phyloP scores from a whole-genome alignment of 345 rosid genomes.

The Gossypium turneri region DNA sequence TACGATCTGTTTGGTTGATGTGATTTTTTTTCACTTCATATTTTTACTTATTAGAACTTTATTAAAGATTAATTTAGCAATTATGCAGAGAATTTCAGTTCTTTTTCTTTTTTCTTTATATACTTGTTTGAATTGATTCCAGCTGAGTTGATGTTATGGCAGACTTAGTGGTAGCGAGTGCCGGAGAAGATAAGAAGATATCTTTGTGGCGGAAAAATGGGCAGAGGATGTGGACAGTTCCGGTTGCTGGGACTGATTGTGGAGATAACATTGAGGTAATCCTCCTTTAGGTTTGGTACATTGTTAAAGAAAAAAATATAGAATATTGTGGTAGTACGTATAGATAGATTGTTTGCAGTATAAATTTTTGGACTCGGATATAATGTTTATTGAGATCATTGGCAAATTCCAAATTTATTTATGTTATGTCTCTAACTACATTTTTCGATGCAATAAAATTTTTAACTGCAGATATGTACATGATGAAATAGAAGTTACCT shows the following conservation, averaged over 20 bases:
- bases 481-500: not conserved
- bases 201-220: constrained; percentile 85
- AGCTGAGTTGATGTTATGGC: constrained; percentile 20
- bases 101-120: not conserved
- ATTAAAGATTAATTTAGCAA: constrained; percentile 3
- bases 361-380: not conserved
- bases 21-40: not conserved
- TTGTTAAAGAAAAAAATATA: not conserved
- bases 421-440: not conserved
- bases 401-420: not conserved
- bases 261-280: constrained; percentile 71
- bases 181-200: constrained; percentile 95
- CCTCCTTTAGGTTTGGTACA: not conserved
- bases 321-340: not conserved
- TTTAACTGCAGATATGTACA: not conserved
- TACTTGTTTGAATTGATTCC: not conserved
- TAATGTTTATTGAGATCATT: not conserved
- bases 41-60: not conserved
- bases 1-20: constrained; percentile 1
- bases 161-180: constrained; percentile 98
- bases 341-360: not conserved
- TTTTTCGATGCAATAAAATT: not conserved
- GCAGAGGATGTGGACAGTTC: constrained; percentile 70
- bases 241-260: constrained; percentile 63
- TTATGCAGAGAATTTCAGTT: not conserved